phyloP scores from a whole-genome alignment of 768 basidiomycete species.

The Tricholoma bakamatsutake region DNA sequence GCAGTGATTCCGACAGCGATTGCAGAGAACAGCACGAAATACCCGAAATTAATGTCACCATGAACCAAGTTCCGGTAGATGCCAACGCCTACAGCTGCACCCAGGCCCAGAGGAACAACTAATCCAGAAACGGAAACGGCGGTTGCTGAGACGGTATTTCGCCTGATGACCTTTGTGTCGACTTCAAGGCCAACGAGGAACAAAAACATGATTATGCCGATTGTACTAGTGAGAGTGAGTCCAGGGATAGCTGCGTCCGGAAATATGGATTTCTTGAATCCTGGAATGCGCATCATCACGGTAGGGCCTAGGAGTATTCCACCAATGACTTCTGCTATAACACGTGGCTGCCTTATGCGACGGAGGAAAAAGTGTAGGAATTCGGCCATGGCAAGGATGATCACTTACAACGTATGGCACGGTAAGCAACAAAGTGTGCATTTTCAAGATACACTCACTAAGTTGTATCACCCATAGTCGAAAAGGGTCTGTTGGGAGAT shows the following conservation, averaged over 20 bases:
- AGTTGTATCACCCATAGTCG: conserved; percentile 74
- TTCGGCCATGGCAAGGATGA: conserved; percentile 80
- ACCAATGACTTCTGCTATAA: conserved; percentile 89
- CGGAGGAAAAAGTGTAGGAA: conserved; percentile 57
- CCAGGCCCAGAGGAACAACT: conserved; percentile 72
- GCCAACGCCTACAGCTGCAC: conserved; percentile 68
- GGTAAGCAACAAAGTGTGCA: not conserved
- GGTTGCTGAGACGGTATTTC: conserved; percentile 53
- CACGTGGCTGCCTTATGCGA: conserved; percentile 81
- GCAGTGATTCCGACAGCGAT: conserved; percentile 80
- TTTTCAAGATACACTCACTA: conserved; percentile 32
- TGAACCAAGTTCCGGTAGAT: conserved; percentile 67
- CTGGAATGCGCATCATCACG: conserved; percentile 74
- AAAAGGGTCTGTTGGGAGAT: conserved; percentile 63
- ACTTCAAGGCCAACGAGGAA: conserved; percentile 86
- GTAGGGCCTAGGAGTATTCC: conserved; percentile 81
- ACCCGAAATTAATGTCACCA: conserved; percentile 56
- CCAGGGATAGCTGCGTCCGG: conserved; percentile 44
- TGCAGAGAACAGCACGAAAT: conserved; percentile 82
- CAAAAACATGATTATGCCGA: conserved; percentile 73
- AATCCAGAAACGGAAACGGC: conserved; percentile 65
- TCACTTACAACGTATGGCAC: conserved; percentile 34
- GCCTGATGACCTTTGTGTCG: conserved; percentile 62
- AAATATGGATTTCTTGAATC: conserved; percentile 60
- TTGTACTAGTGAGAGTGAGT: conserved; percentile 66